These are phyloP conservation scores for Kodamaea ohmeri DNA, from an alignment of 1,139 yeast species.

Conservation along the genomic window DNA sequence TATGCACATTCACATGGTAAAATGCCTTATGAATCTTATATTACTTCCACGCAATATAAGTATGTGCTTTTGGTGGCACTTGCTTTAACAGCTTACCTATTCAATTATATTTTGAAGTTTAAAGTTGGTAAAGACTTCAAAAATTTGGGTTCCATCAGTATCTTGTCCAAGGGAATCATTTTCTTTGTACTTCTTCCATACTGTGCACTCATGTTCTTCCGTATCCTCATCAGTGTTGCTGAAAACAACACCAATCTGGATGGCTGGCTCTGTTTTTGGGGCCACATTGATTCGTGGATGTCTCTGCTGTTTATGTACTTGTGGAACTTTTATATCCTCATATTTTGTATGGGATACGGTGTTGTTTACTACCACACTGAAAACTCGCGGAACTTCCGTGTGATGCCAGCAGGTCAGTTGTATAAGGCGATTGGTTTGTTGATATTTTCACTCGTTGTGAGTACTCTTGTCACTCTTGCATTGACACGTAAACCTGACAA, in stretches of 20 bases:
- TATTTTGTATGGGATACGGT: conserved; percentile 43
- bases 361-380: conserved; percentile 32
- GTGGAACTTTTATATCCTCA: conserved; percentile 19
- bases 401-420: conserved; percentile 20
- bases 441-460: background rate
- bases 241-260: conserved; percentile 17
- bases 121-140: conserved; percentile 30
- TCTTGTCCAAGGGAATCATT: conserved; percentile 33
- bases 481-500: background rate
- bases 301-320: conserved; percentile 10
- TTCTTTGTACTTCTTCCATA: conserved; percentile 31
- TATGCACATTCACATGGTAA: conserved; percentile 30
- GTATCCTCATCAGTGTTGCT: conserved; percentile 17
- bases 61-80: conserved; percentile 19
- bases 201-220: conserved; percentile 14
- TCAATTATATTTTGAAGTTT: conserved; percentile 28
- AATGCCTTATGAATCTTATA: conserved; percentile 18
- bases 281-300: conserved; percentile 7
- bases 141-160: conserved; percentile 32
- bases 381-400: conserved; percentile 26
- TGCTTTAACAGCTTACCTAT: conserved; percentile 22
- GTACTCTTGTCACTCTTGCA: background rate
- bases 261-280: conserved; percentile 5
- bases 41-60: conserved; percentile 21
- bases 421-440: background rate